phyloP scores from a whole-genome alignment of 78 protist genomes.

The Polysphondylium violaceum region DNA sequence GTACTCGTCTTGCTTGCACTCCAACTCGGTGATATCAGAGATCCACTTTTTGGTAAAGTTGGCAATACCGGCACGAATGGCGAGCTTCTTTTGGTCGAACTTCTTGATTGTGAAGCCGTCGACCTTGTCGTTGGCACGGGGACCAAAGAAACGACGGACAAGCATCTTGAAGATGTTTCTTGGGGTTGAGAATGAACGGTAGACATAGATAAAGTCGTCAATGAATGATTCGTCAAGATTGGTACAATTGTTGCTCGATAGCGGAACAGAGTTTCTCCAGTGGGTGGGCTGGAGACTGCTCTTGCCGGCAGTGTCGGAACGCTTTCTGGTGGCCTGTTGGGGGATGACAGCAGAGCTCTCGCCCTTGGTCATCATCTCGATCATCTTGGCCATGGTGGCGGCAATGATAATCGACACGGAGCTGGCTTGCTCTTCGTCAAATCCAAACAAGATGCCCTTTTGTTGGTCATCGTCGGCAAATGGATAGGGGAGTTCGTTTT shows the following conservation, averaged over 20 bases:
- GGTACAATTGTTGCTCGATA: neutral
- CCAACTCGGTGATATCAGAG: slow-evolving; percentile 49
- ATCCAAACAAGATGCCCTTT: slow-evolving; percentile 65
- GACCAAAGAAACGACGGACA: slow-evolving; percentile 71
- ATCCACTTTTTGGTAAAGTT: slow-evolving; percentile 44
- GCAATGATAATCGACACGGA: slow-evolving; percentile 38
- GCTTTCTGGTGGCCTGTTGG: slow-evolving; percentile 12
- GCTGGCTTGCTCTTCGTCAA: slow-evolving; percentile 46
- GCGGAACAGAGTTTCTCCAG: slow-evolving; percentile 53
- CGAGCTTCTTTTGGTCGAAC: slow-evolving; percentile 48
- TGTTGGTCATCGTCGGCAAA: slow-evolving; percentile 71
- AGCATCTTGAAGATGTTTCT: slow-evolving; percentile 25
- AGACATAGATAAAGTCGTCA: slow-evolving; percentile 60
- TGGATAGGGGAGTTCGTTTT: slow-evolving; percentile 71
- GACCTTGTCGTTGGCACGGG: slow-evolving; percentile 11
- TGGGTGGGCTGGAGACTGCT: slow-evolving; percentile 16
- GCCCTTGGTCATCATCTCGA: slow-evolving; percentile 65
- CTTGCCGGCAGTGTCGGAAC: slow-evolving; percentile 69
- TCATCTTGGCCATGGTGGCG: slow-evolving; percentile 59
- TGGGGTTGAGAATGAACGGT: slow-evolving; percentile 77
- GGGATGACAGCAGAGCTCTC: slow-evolving; percentile 7
- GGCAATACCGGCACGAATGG: slow-evolving; percentile 32
- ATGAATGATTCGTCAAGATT: slow-evolving; percentile 57
- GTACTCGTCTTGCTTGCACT: slow-evolving; percentile 35
- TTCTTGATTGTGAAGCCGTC: slow-evolving; percentile 43